These are phyloP conservation scores for Rhizopogon roseolus DNA, from an alignment of 768 basidiomycete genomes.

Conservation along the genomic window DNA sequence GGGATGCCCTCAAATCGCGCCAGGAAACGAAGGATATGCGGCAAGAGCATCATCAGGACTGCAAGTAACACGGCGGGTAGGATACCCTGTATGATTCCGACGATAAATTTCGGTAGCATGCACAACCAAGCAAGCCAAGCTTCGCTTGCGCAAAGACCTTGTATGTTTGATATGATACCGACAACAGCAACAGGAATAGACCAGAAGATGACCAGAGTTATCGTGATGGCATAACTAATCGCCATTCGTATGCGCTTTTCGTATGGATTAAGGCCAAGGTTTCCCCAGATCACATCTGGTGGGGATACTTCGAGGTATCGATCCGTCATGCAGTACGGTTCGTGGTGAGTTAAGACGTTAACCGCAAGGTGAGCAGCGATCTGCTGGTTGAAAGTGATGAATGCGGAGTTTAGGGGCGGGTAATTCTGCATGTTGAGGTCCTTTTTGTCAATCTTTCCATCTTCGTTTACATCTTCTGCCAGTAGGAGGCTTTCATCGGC, in stretches of 20 bases:
- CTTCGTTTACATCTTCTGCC: slow-evolving; percentile 20
- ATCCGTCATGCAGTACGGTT: slow-evolving; percentile 75
- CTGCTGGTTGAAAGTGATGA: slow-evolving; percentile 89
- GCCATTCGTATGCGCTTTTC: slow-evolving; percentile 65
- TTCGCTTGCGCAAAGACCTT: slow-evolving; percentile 57
- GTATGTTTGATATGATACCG: slow-evolving; percentile 80
- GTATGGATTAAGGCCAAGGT: slow-evolving; percentile 86
- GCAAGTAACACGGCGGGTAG: slow-evolving; percentile 85
- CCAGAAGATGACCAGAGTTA: slow-evolving; percentile 83
- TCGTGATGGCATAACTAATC: slow-evolving; percentile 71
- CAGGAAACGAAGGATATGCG: slow-evolving; percentile 73
- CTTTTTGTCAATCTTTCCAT: slow-evolving; percentile 6
- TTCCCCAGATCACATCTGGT: slow-evolving; percentile 88
- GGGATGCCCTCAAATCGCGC: slow-evolving; percentile 90
- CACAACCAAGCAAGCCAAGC: slow-evolving; percentile 86
- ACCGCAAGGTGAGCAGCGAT: slow-evolving; percentile 88
- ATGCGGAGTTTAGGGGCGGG: slow-evolving; percentile 66
- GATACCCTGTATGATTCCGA: slow-evolving; percentile 87
- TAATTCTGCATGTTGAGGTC: slow-evolving; percentile 32
- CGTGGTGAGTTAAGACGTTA: slow-evolving; percentile 71
- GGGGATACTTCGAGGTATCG: slow-evolving; percentile 82
- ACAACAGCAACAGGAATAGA: slow-evolving; percentile 84
- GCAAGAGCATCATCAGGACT: slow-evolving; percentile 88
- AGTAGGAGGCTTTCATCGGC: slow-evolving; percentile 9
- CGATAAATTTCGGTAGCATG: slow-evolving; percentile 52